phyloP scores from a whole-genome alignment of 805 yeast genomes.

The Metschnikowia anglica region DNA sequence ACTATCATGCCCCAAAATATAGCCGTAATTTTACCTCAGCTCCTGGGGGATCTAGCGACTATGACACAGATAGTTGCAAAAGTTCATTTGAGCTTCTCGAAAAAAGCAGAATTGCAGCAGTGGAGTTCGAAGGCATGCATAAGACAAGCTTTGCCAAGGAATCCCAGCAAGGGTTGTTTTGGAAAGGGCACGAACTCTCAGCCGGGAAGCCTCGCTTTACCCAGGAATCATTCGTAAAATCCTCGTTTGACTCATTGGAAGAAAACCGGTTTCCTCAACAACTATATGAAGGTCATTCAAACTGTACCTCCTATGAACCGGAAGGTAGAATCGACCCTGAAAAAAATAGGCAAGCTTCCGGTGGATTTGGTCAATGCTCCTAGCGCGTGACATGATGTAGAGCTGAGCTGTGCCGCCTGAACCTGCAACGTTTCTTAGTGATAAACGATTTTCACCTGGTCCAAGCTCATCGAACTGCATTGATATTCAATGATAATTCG shows the following conservation, averaged over 20 bases:
- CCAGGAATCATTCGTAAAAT: conserved; percentile 8
- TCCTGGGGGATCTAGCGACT: conserved; percentile 21
- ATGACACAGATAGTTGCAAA: conserved; percentile 17
- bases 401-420: conserved; percentile 2
- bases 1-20: conserved; percentile 11
- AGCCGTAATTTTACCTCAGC: conserved; percentile 7
- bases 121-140: conserved; percentile 1
- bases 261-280: conserved; percentile 9
- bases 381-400: conserved; percentile 4
- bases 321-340: conserved; percentile 2
- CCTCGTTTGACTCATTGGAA: conserved; percentile 19
- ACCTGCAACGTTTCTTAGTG: neutral
- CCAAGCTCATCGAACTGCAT: too few species aligned
- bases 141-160: conserved; percentile 5
- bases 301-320: conserved; percentile 1
- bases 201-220: neutral
- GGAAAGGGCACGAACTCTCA: conserved; percentile 8
- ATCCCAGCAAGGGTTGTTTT: conserved; percentile 8
- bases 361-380: conserved; percentile 1
- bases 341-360: conserved; percentile 1
- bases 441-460: too few species aligned
- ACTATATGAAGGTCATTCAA: neutral
- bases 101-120: neutral
- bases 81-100: conserved; percentile 17
- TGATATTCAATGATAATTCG: too few species aligned